Evolutionary conservation across 1,139 yeast genomes (phyloP).

Genomic region (Geotrichum europaeum): DNA sequence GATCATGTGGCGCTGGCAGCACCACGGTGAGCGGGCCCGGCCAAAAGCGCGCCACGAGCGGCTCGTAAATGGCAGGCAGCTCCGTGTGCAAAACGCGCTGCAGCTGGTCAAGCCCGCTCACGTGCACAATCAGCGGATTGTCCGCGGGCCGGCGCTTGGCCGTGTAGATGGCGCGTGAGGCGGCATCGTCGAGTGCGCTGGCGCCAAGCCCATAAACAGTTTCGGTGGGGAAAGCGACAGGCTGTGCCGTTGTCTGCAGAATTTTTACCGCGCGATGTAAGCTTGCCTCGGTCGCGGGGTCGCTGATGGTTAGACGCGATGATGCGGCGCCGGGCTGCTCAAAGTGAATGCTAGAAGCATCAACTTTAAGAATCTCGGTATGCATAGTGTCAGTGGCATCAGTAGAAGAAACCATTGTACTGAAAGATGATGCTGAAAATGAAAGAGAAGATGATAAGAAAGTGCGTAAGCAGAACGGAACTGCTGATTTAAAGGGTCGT

Average conservation of each 20-base stretch:
- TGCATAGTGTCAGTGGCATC: conserved; percentile 8
- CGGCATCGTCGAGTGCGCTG: conserved; percentile 64
- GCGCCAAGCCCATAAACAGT: conserved; percentile 97
- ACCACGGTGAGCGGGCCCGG: conserved; percentile 93
- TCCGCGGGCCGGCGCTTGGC: conserved; percentile 95
- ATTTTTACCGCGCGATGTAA: conserved; percentile 55
- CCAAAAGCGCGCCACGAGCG: conserved; percentile 68
- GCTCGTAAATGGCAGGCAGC: conserved; percentile 62
- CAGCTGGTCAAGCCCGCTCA: conserved; percentile 71
- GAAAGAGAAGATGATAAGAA: neutral
- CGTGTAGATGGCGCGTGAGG: conserved; percentile 67
- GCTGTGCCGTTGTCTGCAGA: conserved; percentile 46
- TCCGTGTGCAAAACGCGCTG: conserved; percentile 48
- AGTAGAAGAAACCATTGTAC: neutral
- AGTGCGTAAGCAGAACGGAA: neutral
- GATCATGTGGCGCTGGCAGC: conserved; percentile 49
- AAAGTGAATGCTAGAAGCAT: conserved; percentile 41
- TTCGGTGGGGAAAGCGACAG: conserved; percentile 93
- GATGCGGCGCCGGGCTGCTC: conserved; percentile 27
- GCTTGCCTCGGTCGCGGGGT: conserved; percentile 28
- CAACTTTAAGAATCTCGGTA: conserved; percentile 44
- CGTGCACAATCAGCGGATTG: conserved; percentile 87
- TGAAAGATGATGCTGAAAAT: neutral
- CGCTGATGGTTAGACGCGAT: neutral
- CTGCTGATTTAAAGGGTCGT: neutral